Evolutionary conservation across 139 green algal genomes (phyloP).

Genomic region (Spirogloea muscicola): DNA sequence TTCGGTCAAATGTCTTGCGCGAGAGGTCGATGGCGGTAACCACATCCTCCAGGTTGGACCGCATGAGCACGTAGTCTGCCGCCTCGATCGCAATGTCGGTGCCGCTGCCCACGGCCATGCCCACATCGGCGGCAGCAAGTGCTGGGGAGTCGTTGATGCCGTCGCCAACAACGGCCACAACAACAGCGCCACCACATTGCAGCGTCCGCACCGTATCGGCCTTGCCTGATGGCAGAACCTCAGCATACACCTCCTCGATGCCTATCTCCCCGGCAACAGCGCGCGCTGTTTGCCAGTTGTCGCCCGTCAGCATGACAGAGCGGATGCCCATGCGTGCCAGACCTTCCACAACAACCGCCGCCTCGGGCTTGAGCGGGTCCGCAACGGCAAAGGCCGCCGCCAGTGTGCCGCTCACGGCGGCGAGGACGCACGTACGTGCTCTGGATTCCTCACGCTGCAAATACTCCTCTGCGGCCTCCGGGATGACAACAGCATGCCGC

Average conservation of each 20-base stretch:
- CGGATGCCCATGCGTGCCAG: constrained; percentile 57
- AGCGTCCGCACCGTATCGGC: constrained; percentile 56
- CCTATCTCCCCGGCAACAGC: constrained; percentile 59
- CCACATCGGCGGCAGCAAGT: constrained; percentile 87
- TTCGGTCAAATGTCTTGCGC: constrained; percentile 73
- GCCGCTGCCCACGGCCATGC: constrained; percentile 83
- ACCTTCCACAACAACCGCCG: constrained; percentile 69
- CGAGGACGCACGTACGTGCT: constrained; percentile 67
- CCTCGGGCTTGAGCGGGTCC: constrained; percentile 89
- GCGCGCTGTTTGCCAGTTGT: constrained; percentile 79
- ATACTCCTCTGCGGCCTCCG: neutral
- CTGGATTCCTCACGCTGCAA: constrained; percentile 42
- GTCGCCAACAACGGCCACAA: constrained; percentile 97
- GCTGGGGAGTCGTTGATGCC: constrained; percentile 96
- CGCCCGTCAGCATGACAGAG: constrained; percentile 69
- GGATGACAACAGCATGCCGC: constrained; percentile 26
- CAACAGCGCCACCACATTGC: constrained; percentile 43
- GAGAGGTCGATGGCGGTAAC: constrained; percentile 84
- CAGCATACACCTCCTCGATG: constrained; percentile 57
- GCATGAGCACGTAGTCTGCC: constrained; percentile 92
- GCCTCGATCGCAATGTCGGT: constrained; percentile 76
- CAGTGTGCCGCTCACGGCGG: constrained; percentile 56
- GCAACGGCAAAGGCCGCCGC: constrained; percentile 65
- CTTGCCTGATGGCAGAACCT: constrained; percentile 74
- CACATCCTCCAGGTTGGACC: constrained; percentile 80